A percentile compares a stretch with the other conserved stretches of the same genome.
phyloP scores from a whole-genome alignment of 345 rosid species.

The Eucalyptus grandis region DNA sequence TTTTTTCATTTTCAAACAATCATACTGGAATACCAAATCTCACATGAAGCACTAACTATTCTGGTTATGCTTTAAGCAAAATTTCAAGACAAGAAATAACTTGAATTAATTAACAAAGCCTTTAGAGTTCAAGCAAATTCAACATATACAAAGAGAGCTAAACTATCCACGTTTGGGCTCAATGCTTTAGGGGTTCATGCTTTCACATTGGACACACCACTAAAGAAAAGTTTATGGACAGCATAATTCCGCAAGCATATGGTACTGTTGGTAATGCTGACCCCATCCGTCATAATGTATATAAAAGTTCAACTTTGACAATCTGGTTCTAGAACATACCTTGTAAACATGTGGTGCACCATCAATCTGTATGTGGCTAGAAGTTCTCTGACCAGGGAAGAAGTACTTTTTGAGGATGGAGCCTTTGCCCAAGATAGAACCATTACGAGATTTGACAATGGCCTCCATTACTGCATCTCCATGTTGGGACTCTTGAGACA shows the following conservation, averaged over 20 bases:
- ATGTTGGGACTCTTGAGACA: conserved; percentile 68
- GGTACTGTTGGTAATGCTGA: neutral
- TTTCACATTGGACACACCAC: neutral
- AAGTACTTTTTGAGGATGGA: conserved; percentile 84
- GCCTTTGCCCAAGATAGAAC: conserved; percentile 87
- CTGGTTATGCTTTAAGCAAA: neutral
- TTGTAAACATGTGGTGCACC: conserved; percentile 91
- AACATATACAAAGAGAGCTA: neutral
- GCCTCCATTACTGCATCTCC: conserved; percentile 99
- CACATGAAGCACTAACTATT: neutral
- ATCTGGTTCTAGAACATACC: conserved; percentile 20
- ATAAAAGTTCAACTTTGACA: neutral
- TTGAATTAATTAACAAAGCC: neutral
- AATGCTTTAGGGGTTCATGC: neutral
- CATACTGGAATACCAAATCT: neutral
- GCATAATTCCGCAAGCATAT: neutral
- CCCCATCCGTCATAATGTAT: neutral
- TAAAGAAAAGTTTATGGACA: neutral
- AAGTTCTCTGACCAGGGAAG: conserved; percentile 91
- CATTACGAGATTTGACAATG: conserved; percentile 69
- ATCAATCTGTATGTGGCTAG: conserved; percentile 71
- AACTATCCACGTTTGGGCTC: neutral
- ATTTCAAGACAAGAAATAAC: neutral
- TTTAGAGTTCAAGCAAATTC: neutral
- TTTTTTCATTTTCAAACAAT: neutral